A percentile compares a stretch with the other conserved stretches of the same genome.
Conservation (phyloP, 208 protist species). For the Leishmania martiniquensis region DNA sequence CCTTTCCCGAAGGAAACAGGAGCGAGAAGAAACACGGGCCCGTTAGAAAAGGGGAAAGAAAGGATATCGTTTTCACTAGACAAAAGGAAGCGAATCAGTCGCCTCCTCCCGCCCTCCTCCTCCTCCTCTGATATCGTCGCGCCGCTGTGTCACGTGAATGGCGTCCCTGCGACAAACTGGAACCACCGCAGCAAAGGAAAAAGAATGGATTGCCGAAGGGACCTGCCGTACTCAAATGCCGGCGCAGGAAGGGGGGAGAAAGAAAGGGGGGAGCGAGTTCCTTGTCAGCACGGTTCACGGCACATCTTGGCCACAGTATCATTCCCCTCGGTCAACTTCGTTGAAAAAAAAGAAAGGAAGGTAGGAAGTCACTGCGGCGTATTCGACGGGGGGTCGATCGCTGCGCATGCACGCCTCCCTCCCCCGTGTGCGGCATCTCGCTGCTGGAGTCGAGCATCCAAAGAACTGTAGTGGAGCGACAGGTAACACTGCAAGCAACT, state of each 20-base stretch:
- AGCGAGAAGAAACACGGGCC: neutral
- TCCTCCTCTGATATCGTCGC: neutral
- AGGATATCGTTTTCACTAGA: neutral
- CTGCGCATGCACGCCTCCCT: no score
- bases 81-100: neutral
- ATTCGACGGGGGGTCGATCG: no score
- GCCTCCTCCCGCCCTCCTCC: no score
- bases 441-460: neutral
- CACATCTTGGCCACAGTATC: neutral
- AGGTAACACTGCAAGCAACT: neutral
- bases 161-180: neutral
- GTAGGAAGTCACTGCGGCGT: no score
- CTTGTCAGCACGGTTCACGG: neutral
- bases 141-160: neutral
- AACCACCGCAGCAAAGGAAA: neutral
- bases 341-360: neutral
- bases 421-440: neutral
- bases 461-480: neutral
- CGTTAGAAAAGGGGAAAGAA: neutral
- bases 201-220: neutral
- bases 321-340: neutral
- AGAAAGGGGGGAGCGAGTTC: neutral
- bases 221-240: neutral
- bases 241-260: neutral
- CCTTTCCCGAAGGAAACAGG: neutral